Evolutionary conservation across 352 stramenopile genomes (phyloP), one percentile per base, ranked within the genome.

Genomic region (Globisporangium spiculum): DNA sequence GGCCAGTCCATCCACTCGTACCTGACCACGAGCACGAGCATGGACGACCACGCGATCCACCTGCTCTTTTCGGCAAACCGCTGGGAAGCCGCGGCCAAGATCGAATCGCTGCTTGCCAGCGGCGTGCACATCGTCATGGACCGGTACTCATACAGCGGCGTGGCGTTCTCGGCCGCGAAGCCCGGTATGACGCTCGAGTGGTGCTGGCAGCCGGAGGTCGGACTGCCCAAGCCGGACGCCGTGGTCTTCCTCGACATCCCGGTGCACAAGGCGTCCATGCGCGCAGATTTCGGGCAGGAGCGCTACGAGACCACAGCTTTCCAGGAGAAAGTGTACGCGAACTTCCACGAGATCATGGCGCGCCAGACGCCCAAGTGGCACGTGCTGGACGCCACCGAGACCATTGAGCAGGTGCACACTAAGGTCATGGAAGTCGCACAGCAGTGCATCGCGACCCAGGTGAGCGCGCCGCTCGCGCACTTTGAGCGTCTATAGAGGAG

Each of bases 11-110:
- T 99, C 78, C 93, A 99, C 76, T 68, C 84, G 57, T 99, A 99
- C 79, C 79, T 99, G 26, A 93, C 88, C 48, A 96, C 83, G 63
- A 84, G 75, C 50, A 88, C 76, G 3, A 73, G 85, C 54, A 91
- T 99, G 80, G 96, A 99, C 77, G 98, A 99, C 88, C 90, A 91
- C 56, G 95, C 91, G 27, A 98, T 99, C 65, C 98, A 99, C 81
- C 81, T 99, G 50, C 84, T 99, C 30, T 99, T 99, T 84, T 98
- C 95, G 44, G 97, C 98, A 22, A 99, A 99, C 83, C 96, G 98
- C 58, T 99, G 98, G 98, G 98, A 99, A 76, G 89, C 91, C n/a
- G 89, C 86, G 9, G 60, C 59, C 32, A 85, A 84, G 62, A 90
- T 97, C 44, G 79, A 92, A 61, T 65, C 78, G 2, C 74, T 94